phyloP scores from a whole-genome alignment of 2,329 filamentous ascomycete genomes.

The Epichloe uncinata region DNA sequence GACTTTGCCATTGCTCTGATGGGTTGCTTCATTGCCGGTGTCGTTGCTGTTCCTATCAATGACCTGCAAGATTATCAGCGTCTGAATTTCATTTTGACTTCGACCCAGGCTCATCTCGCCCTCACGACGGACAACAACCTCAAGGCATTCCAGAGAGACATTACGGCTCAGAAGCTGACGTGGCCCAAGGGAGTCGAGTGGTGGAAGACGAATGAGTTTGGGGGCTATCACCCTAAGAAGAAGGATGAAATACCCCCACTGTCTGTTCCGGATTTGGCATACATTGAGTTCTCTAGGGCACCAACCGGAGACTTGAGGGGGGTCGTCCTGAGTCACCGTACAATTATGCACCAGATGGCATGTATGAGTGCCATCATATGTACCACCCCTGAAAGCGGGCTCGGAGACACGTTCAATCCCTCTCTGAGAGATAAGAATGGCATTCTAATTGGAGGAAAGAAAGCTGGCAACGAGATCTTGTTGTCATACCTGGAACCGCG shows the following conservation, averaged over 20 bases:
- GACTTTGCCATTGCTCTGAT: slow-evolving; percentile 93
- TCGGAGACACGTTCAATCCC: slow-evolving; percentile 62
- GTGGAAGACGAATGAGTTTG: slow-evolving; percentile 99
- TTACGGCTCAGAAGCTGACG: slow-evolving; percentile 83
- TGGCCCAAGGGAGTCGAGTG: slow-evolving; percentile 98
- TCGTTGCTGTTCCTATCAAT: slow-evolving; percentile 96
- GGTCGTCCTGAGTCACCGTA: slow-evolving; percentile 91
- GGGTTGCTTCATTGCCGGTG: slow-evolving; percentile 94
- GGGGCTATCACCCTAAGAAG: slow-evolving; percentile 88
- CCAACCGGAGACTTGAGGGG: slow-evolving; percentile 89
- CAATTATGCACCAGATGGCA: slow-evolving; percentile 99
- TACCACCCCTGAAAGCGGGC: slow-evolving; percentile 59
- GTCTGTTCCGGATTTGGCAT: slow-evolving; percentile 85
- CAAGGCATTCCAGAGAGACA: slow-evolving; percentile 91
- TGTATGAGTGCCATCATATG: slow-evolving; percentile 83
- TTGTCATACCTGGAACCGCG: slow-evolving; percentile 90
- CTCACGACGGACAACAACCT: slow-evolving; percentile 96
- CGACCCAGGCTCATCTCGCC: slow-evolving; percentile 91
- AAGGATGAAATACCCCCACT: slow-evolving; percentile 79
- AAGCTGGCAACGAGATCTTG: slow-evolving; percentile 63
- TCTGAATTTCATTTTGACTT: slow-evolving; percentile 83
- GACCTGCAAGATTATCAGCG: slow-evolving; percentile 92
- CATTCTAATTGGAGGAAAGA: slow-evolving; percentile 53
- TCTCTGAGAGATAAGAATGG: slow-evolving; percentile 65
- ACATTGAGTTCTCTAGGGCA: slow-evolving; percentile 94